Conservation (phyloP, 352 stramenopile species). For the Globisporangium nagaii region DNA sequence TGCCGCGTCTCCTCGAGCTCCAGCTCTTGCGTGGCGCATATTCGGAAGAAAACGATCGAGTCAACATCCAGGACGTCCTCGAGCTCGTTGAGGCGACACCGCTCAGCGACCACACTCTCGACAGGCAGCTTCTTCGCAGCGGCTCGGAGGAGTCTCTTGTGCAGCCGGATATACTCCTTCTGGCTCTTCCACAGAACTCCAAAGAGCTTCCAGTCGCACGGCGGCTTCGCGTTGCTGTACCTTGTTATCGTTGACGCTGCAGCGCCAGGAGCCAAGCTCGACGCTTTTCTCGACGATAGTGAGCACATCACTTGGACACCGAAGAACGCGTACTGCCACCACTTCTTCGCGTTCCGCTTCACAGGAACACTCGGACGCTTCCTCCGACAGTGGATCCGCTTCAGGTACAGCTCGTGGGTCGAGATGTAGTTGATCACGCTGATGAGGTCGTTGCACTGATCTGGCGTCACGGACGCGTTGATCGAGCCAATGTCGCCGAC, state of each 20-base stretch:
- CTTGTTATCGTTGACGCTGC: constrained; percentile 8
- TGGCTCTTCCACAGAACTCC: constrained; percentile 43
- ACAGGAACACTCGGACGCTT: constrained; percentile 51
- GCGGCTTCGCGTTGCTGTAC: constrained; percentile 5
- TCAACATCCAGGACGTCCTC: constrained; percentile 72
- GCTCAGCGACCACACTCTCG: constrained; percentile 43
- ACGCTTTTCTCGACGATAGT: constrained; percentile 12
- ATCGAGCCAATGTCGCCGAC: constrained; percentile 66
- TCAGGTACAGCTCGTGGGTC: constrained; percentile 77
- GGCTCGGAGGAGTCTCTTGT: constrained; percentile 63
- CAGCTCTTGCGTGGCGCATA: constrained; percentile 58
- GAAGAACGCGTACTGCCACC: constrained; percentile 78
- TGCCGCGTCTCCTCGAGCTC: constrained; percentile 60
- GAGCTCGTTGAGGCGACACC: constrained; percentile 42
- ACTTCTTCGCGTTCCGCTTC: constrained; percentile 38
- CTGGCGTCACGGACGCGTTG: constrained; percentile 48
- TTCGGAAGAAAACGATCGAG: constrained; percentile 77
- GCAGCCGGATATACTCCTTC: constrained; percentile 70
- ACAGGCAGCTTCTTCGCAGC: constrained; percentile 47
- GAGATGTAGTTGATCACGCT: constrained; percentile 76
- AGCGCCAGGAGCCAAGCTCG: not conserved
- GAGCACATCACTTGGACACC: constrained; percentile 62
- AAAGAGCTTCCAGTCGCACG: constrained; percentile 62
- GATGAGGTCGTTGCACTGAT: constrained; percentile 76
- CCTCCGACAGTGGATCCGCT: constrained; percentile 69